Evolutionary conservation across 225 moss, liverwort and hornwort genomes (phyloP), one percentile per base, ranked within the genome.

Genomic region (Polytrichum commune): DNA sequence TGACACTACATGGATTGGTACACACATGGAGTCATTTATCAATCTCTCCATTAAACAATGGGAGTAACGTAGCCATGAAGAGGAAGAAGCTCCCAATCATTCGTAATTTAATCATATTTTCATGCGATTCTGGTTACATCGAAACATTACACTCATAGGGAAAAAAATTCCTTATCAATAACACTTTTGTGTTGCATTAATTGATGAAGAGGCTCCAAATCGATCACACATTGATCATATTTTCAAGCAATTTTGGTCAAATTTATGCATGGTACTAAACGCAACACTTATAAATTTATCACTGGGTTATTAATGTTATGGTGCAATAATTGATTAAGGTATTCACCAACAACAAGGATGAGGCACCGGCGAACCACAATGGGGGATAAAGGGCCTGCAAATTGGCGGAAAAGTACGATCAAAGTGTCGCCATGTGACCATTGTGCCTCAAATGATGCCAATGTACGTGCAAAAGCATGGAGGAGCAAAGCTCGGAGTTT

Each of bases 361-460:
- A 73, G 30, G 23, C 73, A 87, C 57, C 68, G 64, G 27, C 87
- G 89, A 63, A 79, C 76, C 20, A 77, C 62, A 9, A 53, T 89
- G 7, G 72, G 82, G 29, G 69, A 80, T 24, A 19, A 69, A 23
- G 65, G 75, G 8, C 71, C 61, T 54, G 68, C 73, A 55, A 79
- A 78, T 72, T 90, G 85, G 91, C 78, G 74, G 53, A 77, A 88
- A 54, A 88, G 80, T 23, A 90, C 93, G 32, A 81, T 94, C 70
- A 88, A 78, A 67, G 91, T 94, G 9, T 91, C 86, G 0, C 74
- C 86, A 8, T 94, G 93, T 57, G 64, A 85, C 22, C 86, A 91
- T 26, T 91, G 93, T 6, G 80, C 88, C 7, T 74, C 82, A 53
- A 83, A 87, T 24, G 83, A 91, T 13, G 83, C 91, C 18, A 72